Evolutionary conservation across 2,329 filamentous ascomycete genomes (phyloP), one percentile per base, ranked within the genome.

Genomic region (Didymella pomorum): DNA sequence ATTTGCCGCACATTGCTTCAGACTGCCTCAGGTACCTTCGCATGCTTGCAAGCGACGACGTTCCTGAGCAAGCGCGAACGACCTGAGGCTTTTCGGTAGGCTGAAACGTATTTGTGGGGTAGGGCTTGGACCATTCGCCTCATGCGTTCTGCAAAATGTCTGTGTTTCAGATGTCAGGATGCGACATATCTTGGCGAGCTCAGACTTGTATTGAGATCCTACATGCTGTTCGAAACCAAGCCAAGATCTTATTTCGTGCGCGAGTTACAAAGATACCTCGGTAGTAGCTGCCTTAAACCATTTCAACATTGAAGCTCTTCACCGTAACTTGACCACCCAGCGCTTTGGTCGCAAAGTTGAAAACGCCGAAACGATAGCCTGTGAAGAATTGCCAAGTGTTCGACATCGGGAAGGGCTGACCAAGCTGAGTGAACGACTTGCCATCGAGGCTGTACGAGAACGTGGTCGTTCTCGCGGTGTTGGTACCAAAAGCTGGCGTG

Each of bases 391-490:
- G 67, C 68, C 71, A 78, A 7, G 70, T 70, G 16, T 74, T 77
- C 4, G 72, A 71, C 68, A 78, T 71, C 2, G 51, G 21, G 37
- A 76, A 76, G 2, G 67, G 64, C 3, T 61, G 48, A 0, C 76
- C 76, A 6, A 78, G 53, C 46, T 69, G 67, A 21, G 63, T 69
- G 26, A 72, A 79, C 0, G 58, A 69, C 12, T 48, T 63, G 0
- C 76, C 76, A 64, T 79, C 76, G 1, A 62, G 67, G 44, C 75
- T 78, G 52, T 76, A 79, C 65, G 67, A 76, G 52, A 78, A 79
- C 0, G 67, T 73, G 4, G 68, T 70, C 21, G 62, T 66, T 35
- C 64, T 66, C 43, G 50, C 60, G 33, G 48, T 69, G 26, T 43
- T 59, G 0, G 66, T 66, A 5, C 64, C 59, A 53, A 75, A 75